Base-by-base conservation (phyloP, 805 yeast genomes). In the Ogataea salicorniae region DNA sequence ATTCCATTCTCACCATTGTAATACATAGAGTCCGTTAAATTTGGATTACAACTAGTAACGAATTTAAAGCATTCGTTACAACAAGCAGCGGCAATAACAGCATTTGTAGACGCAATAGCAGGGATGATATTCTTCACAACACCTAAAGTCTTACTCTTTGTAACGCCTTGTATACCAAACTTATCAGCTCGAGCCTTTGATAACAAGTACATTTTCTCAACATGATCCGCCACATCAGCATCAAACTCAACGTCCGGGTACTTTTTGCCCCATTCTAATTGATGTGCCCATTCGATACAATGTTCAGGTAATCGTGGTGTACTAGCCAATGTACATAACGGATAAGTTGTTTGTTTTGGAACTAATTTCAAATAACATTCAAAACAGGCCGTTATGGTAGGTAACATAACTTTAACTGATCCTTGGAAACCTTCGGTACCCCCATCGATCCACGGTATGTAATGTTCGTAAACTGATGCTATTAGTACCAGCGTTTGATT, bases 361-460 rank as follows among this genome's bases (percentile, higher is more conserved):
- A 90, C 70, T 63, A 95, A 76, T 49, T 83, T 86, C 45, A 87
- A 70, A 5, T 96, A 86, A 60, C 99, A 92, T 63, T 92, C 98
- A 69, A 88, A 92, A 67, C 99, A 92, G 0, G 97, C 85, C 0
- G 92, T 80, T 31, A 89, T 66, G 0, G 88, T 81, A 1, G 99
- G 98, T 16, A 90, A 67, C 36, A 92, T 89, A 14, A 89, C 84
- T 58, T 96, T 81, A 14, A 90, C 78, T 59, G 92, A 96, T 3
- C 99, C 99, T 54, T 86, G 77, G 60, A 92, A 84, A 0, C 97
- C 97, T 61, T 92, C 98, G 0, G 96, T 86, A 3, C 97, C 99
- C 4, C 97, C 97, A 62, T 92, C 99, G 15, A 94, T 80, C 61
- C 92, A 64, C 0, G 90, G 89, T 40, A 81, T 79, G 14, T 75